phyloP scores from a whole-genome alignment of 345 rosid genomes.

The Eucalyptus regnans region DNA sequence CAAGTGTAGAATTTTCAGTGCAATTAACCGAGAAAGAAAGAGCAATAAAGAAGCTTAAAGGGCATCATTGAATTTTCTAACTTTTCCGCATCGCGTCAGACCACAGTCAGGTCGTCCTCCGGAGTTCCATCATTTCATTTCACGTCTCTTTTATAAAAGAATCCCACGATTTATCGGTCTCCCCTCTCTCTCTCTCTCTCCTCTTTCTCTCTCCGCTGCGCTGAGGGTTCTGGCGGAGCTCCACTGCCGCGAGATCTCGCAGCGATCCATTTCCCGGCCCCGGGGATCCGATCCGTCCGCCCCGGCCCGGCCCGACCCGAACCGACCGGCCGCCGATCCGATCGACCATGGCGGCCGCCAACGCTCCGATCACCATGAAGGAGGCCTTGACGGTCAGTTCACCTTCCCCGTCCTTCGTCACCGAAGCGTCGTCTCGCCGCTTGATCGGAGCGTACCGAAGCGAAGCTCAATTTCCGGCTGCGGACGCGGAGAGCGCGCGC shows the following conservation, averaged over 20 bases:
- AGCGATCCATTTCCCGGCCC: constrained; percentile 5
- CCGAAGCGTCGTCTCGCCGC: neutral
- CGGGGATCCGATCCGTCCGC: neutral
- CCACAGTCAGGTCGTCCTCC: neutral
- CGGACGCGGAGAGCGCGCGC: neutral
- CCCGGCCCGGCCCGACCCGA: neutral
- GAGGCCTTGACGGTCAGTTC: constrained; percentile 71
- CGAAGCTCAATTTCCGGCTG: neutral
- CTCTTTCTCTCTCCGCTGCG: neutral
- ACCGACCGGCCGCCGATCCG: constrained; percentile 19
- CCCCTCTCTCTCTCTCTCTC: neutral
- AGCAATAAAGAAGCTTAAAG: neutral
- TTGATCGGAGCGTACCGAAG: neutral
- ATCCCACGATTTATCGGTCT: neutral
- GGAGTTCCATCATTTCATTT: neutral
- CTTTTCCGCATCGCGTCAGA: neutral
- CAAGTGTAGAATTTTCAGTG: neutral
- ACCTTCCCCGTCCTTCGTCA: neutral
- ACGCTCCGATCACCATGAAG: constrained; percentile 89
- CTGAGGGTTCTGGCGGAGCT: neutral
- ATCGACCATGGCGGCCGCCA: constrained; percentile 85
- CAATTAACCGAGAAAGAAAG: neutral
- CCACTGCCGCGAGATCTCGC: neutral
- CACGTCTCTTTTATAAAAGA: neutral
- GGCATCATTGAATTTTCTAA: neutral